Conservation (phyloP, 441 rosid genomes). For the Pelargonium myrrhifolium region DNA sequence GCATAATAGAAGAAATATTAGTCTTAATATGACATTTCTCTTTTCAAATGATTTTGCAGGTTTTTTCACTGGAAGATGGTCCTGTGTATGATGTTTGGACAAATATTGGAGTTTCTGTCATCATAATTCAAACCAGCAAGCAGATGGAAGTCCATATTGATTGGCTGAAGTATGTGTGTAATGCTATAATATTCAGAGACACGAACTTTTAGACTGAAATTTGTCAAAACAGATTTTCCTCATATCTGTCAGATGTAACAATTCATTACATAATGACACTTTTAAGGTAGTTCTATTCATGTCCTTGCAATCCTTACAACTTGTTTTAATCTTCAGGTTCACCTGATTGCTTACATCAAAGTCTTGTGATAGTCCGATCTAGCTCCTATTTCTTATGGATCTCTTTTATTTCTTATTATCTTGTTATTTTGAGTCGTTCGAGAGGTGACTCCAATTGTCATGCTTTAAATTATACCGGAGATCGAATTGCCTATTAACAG, state of each 20-base stretch:
- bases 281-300: constrained; percentile 9
- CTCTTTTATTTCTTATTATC: not conserved
- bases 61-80: constrained; percentile 75
- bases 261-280: not conserved
- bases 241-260: not conserved
- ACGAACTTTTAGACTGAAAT: not conserved
- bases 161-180: constrained; percentile 71
- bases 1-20: not conserved
- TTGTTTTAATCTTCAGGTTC: not conserved
- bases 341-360: not conserved
- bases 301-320: constrained; percentile 4
- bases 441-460: not conserved
- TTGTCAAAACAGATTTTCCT: not conserved
- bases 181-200: constrained; percentile 7
- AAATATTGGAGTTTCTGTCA: constrained; percentile 53
- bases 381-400: not conserved
- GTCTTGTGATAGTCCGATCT: constrained; percentile 2
- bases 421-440: not conserved
- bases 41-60: constrained; percentile 42
- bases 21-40: constrained; percentile 15
- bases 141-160: constrained; percentile 44
- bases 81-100: constrained; percentile 65
- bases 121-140: constrained; percentile 31
- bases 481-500: not conserved
- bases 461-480: not conserved